Conservation (phyloP, 1,139 yeast species). For the Cylindricascospora bacillispora region DNA sequence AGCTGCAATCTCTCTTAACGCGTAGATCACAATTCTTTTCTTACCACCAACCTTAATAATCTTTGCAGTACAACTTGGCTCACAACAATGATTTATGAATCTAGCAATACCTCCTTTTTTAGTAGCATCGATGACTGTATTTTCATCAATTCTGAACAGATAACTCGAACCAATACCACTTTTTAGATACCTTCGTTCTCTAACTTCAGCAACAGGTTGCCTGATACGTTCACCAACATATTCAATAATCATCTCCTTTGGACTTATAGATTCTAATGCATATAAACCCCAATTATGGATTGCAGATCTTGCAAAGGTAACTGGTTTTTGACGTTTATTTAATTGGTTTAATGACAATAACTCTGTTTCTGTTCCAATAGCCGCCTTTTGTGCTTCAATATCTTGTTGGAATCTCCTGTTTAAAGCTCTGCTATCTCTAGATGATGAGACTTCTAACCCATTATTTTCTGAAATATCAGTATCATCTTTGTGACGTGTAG, state of each 20-base stretch:
- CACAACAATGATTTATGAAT: slow-evolving; percentile 93
- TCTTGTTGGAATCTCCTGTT: slow-evolving; percentile 88
- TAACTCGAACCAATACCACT: slow-evolving; percentile 95
- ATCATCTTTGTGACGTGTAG: slow-evolving; percentile 15
- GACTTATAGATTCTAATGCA: slow-evolving; percentile 88
- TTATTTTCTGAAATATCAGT: slow-evolving; percentile 11
- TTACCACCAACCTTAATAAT: slow-evolving; percentile 91
- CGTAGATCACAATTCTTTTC: slow-evolving; percentile 89
- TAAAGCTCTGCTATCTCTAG: slow-evolving; percentile 79
- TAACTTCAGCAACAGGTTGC: slow-evolving; percentile 86
- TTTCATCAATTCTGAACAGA: slow-evolving; percentile 82
- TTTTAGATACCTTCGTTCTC: slow-evolving; percentile 75
- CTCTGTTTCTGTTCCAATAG: slow-evolving; percentile 73
- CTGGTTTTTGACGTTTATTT: slow-evolving; percentile 85
- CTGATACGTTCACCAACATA: slow-evolving; percentile 95
- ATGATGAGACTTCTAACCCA: slow-evolving; percentile 36
- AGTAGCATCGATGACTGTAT: slow-evolving; percentile 93
- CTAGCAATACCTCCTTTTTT: slow-evolving; percentile 94
- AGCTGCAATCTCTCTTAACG: slow-evolving; percentile 75
- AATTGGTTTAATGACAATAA: slow-evolving; percentile 62
- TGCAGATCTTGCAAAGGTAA: slow-evolving; percentile 89
- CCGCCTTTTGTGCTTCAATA: slow-evolving; percentile 67
- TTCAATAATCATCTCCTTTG: slow-evolving; percentile 94
- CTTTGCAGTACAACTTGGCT: slow-evolving; percentile 94
- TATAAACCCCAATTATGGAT: slow-evolving; percentile 97